These are phyloP conservation scores for Trichosporon asahii DNA, from an alignment of 1,284 basidiomycete genomes.

Conservation along the genomic window DNA sequence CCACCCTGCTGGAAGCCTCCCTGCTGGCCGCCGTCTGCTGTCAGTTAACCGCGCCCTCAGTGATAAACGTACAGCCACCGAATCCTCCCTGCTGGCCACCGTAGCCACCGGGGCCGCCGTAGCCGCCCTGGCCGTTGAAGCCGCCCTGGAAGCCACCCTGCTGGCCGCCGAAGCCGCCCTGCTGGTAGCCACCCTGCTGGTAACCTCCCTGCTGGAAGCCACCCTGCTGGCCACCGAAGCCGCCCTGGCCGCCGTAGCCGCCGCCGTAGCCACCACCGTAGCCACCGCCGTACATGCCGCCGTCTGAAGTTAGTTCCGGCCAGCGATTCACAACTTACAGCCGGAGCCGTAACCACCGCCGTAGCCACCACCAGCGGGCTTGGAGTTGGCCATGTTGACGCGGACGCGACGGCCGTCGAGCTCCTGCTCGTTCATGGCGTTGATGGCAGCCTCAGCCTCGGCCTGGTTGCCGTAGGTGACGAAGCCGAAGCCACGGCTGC, in stretches of 20 bases:
- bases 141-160: constrained; percentile 45
- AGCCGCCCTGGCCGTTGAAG: constrained; percentile 47
- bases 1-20: constrained; percentile 51
- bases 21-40: constrained; percentile 29
- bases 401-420: constrained; percentile 86
- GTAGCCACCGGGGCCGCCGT: constrained; percentile 46
- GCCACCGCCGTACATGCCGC: constrained; percentile 37
- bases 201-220: constrained; percentile 44
- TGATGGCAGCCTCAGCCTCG: constrained; percentile 79
- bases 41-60: neutral
- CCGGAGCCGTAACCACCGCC: constrained; percentile 49
- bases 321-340: constrained; percentile 31
- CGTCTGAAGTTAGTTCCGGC: constrained; percentile 19
- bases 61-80: constrained; percentile 30
- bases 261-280: constrained; percentile 42
- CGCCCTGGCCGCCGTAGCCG: constrained; percentile 33
- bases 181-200: constrained; percentile 48
- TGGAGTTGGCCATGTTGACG: constrained; percentile 91
- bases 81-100: constrained; percentile 48
- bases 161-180: constrained; percentile 32
- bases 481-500: constrained; percentile 94
- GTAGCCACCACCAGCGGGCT: constrained; percentile 59
- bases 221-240: constrained; percentile 46
- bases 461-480: constrained; percentile 66
- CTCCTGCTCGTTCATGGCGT: constrained; percentile 79